Base-by-base conservation (phyloP, 1,284 basidiomycete genomes). In the Neonothopanus nambi region DNA sequence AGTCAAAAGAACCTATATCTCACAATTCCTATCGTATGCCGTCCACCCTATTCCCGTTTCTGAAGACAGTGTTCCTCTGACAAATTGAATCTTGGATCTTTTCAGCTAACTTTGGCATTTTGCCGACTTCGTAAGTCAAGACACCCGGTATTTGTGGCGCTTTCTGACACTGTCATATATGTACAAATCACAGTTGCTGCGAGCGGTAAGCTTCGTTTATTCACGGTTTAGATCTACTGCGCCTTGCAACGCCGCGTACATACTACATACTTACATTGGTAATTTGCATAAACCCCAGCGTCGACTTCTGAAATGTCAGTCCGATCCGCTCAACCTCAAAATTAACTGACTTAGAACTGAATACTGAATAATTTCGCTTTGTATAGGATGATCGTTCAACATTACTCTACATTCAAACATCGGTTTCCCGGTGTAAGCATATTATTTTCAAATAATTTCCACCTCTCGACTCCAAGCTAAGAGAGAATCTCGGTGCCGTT, bases 1-100 rank as follows among this genome's bases (percentile, higher is more conserved):
- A 78, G 76, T 64, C 60, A 68, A 17, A 56, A 62, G 3, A 76
- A 75, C 35, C 67, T 69, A 60, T 65, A 57, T 26, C 65, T 78
- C 12, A 64, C 73, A 1, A 57, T 59, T 1, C 75, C 75, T 5
- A 61, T 78, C 44, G 76, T 76, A 52, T 41, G 68, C 60, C 24
- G 26, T 44, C 48, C 44, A 23, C 30, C 48, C 11, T 12, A 12
- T 38, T 2, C 15, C 3, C 1, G n/a, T n/a, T n/a, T 33, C 9
- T 11, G 8, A 33, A 33, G 13, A 5, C 26, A 28, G 26, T 28
- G 26, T 28, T 5, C 26, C 8, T 8, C 30, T 33, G 8, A 33
- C 8, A 13, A 33, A 5, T 3, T 13, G 30, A 33, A 8, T 28
- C 11, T 11, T 28, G 5, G 9, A 11, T 33, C 13, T 5, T 11